Base-by-base conservation (phyloP, 164 flowering plant species). In the Protea cynaroides region DNA sequence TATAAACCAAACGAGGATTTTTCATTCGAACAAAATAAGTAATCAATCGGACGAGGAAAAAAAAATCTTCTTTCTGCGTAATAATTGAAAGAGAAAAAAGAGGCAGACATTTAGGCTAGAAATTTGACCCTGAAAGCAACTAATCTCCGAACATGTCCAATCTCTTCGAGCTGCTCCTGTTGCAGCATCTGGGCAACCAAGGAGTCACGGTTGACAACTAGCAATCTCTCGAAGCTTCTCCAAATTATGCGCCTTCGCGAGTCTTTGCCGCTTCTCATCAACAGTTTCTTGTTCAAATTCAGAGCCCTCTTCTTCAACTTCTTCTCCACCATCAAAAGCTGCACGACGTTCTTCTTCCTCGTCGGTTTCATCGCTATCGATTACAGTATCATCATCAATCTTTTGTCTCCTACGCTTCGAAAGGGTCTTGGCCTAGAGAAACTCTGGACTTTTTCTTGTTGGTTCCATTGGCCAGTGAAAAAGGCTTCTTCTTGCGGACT, bases 151-250 rank as follows among this genome's bases (percentile, higher is more conserved):
- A 78, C 72, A 6, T 96, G 79, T 2, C 97, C 97, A 52, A 88
- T 89, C 34, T 83, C 89, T 63, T 86, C 92, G 1, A 89, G 81
- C 80, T 94, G 97, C 69, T 89, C 81, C 72, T 82, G 82, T 72
- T 79, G 82, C 75, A 94, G 69, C 59, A 75, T 68, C 74, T 78
- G 65, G 0, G 87, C 87, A 36, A 86, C 84, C 19, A 71, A 71
- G 1, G 84, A 77, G 71, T 89, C 88, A 6, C 83, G 70, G 25
- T 36, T 72, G 0, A 82, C 85, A 10, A 68, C 54, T 69, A 17
- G 71, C 77, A 24, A 59, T 70, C 25, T 51, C 75, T 61, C 76
- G 64, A 23, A 73, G 9, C 56, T 59, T 73, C 40, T 72, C 74
- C 74, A 90, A 55, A n/a, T n/a, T n/a, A 21, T 60, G 50, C 22